These are phyloP conservation scores for Aeschynomene evenia DNA, from an alignment of 306 rosid genomes.

Conservation along the genomic window DNA sequence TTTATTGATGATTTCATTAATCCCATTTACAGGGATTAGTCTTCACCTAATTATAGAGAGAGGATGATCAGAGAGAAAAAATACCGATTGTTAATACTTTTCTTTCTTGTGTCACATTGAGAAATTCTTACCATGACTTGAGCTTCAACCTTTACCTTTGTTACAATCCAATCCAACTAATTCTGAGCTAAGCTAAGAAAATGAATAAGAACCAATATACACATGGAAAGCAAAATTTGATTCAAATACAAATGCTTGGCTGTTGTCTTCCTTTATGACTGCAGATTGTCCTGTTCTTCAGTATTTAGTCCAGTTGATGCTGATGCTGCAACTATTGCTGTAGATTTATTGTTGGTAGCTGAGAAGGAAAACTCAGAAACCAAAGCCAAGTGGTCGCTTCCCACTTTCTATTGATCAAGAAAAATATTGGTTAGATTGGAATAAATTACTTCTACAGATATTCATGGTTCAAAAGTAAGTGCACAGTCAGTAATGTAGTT, in stretches of 20 bases:
- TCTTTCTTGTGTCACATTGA: not conserved
- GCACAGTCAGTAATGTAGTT: not conserved
- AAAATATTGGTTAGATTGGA: constrained; percentile 19
- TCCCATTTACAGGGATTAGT: not conserved
- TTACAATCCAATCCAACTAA: constrained; percentile 16
- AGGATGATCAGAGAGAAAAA: not conserved
- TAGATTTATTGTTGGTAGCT: constrained; percentile 18
- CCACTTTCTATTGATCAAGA: constrained; percentile 58
- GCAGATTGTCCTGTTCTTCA: constrained; percentile 28
- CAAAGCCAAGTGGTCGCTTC: constrained; percentile 86
- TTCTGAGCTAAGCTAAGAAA: constrained; percentile 9
- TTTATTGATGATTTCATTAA: not conserved
- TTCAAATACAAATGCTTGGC: not conserved
- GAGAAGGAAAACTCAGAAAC: constrained; percentile 77
- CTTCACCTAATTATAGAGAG: not conserved
- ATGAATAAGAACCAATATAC: constrained; percentile 1
- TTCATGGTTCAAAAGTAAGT: not conserved
- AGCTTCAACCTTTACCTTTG: constrained; percentile 10
- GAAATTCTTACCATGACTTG: not conserved
- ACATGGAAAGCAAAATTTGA: constrained; percentile 8
- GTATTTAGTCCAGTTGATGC: constrained; percentile 28
- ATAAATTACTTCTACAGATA: not conserved
- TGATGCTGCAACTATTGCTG: constrained; percentile 11
- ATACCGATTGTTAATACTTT: not conserved
- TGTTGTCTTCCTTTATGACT: constrained; percentile 19